Percentiles rank a stretch among this genome's conserved stretches.
Conservation (phyloP, 1,139 yeast genomes). For the Arxiozyma bovina region DNA sequence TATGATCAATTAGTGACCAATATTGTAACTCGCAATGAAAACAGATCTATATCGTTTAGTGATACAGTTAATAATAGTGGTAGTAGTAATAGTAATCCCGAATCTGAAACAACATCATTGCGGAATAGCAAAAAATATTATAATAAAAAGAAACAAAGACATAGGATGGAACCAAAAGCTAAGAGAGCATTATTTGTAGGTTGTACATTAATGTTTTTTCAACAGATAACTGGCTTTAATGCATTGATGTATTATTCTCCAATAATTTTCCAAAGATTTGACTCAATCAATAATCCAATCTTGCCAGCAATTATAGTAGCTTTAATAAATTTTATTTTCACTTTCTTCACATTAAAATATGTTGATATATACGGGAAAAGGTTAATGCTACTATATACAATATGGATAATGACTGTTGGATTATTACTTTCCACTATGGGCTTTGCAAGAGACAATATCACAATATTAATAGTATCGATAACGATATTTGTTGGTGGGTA, state of each 20-base stretch:
- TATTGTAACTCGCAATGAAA: background rate
- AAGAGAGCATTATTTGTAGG: conserved; percentile 57
- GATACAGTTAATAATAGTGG: background rate
- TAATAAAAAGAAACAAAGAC: conserved; percentile 4
- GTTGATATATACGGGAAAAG: conserved; percentile 60
- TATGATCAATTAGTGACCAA: conserved; percentile 1
- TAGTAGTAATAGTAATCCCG: background rate
- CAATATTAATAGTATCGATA: conserved; percentile 30
- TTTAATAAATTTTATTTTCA: conserved; percentile 57
- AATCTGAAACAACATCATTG: background rate
- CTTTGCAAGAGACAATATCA: conserved; percentile 16
- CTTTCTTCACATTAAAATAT: conserved; percentile 49
- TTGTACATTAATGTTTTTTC: conserved; percentile 64
- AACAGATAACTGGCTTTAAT: conserved; percentile 68
- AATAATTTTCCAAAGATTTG: conserved; percentile 51
- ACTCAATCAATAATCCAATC: conserved; percentile 47
- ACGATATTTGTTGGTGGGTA: conserved; percentile 38
- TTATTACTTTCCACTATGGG: conserved; percentile 25
- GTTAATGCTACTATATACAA: conserved; percentile 45
- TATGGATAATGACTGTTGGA: conserved; percentile 37
- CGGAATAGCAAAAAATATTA: background rate
- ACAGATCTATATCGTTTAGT: background rate
- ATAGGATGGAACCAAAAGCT: conserved; percentile 33
- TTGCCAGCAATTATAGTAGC: conserved; percentile 59
- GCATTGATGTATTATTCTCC: conserved; percentile 71